phyloP scores from a whole-genome alignment of 371 early-diverging fungal species.

The Circinella umbellata region DNA sequence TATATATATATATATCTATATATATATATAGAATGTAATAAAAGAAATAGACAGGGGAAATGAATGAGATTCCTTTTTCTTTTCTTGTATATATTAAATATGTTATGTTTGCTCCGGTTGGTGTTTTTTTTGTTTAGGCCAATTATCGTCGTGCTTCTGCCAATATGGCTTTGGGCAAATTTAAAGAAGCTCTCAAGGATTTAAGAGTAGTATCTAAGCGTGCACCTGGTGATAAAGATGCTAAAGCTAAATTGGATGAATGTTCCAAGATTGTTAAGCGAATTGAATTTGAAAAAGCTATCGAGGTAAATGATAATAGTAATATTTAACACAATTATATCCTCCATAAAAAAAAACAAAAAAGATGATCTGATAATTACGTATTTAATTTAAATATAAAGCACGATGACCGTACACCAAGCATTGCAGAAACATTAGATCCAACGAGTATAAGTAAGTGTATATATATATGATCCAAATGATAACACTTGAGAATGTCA shows the following conservation, averaged over 20 bases:
- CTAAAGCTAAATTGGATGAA: constrained; percentile 71
- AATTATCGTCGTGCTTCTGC: constrained; percentile 93
- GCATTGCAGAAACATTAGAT: constrained; percentile 56
- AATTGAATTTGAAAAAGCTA: constrained; percentile 93
- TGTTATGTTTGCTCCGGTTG: neutral
- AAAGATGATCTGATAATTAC: neutral
- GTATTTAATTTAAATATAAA: constrained; percentile 18
- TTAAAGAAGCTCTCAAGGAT: constrained; percentile 87
- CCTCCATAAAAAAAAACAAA: neutral
- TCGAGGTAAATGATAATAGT: constrained; percentile 57
- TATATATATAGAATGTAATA: constrained; percentile 1
- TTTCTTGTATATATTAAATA: neutral
- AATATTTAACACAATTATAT: neutral
- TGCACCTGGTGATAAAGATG: constrained; percentile 74
- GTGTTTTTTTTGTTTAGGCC: constrained; percentile 44
- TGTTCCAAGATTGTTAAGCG: constrained; percentile 90
- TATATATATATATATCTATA: too few species aligned
- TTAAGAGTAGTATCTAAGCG: constrained; percentile 74
- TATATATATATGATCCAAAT: neutral
- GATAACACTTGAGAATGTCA: neutral
- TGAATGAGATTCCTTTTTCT: too few species aligned
- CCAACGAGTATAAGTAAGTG: constrained; percentile 52
- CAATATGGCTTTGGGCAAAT: constrained; percentile 81
- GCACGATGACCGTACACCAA: constrained; percentile 49
- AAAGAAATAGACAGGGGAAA: too few species aligned